phyloP scores from a whole-genome alignment of 176 grass and related monocot genomes.

The Rhipidocladum racemiflorum region DNA sequence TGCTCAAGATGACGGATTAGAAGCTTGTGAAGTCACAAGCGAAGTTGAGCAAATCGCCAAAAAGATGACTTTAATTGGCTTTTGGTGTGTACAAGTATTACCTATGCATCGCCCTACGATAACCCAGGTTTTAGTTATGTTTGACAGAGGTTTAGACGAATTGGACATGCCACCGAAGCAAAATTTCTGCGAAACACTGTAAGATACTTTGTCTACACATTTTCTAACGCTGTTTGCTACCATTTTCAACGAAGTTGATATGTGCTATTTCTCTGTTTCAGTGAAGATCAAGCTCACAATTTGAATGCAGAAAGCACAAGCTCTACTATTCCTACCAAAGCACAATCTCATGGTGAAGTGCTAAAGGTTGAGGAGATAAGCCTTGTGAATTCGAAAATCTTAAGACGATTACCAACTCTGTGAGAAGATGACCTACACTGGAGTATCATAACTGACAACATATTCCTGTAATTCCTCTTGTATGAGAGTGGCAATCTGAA shows the following conservation, averaged over 20 bases:
- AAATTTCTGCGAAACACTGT: slow-evolving; percentile 21
- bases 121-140: slow-evolving; percentile 47
- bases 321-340: background rate
- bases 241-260: background rate
- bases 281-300: background rate
- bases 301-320: background rate
- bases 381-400: background rate
- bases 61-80: slow-evolving; percentile 52
- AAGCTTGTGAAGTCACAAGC: slow-evolving; percentile 7
- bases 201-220: background rate
- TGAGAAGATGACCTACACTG: background rate
- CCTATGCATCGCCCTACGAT: slow-evolving; percentile 44
- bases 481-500: background rate
- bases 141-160: slow-evolving; percentile 35
- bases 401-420: background rate
- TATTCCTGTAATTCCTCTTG: background rate
- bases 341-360: background rate
- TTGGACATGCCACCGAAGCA: slow-evolving; percentile 41
- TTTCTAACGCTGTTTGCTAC: background rate
- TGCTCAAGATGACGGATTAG: slow-evolving; percentile 1
- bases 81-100: slow-evolving; percentile 47
- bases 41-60: slow-evolving; percentile 32
- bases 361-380: slow-evolving; percentile 2
- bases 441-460: background rate
- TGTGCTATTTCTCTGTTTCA: background rate